phyloP scores from a whole-genome alignment of 306 rosid genomes.

The Neltuma alba region DNA sequence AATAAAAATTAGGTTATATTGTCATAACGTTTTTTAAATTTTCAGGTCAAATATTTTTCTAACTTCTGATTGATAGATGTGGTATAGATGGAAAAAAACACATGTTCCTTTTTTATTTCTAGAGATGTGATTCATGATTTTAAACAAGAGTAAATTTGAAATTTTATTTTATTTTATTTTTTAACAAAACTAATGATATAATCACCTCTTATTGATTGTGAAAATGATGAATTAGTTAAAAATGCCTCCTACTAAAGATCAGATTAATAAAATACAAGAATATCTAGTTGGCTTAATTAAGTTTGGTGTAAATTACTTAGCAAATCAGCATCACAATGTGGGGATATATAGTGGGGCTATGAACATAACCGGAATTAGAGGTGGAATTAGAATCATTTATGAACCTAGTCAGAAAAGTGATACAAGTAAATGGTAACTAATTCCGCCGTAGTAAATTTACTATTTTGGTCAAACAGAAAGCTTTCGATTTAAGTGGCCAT shows the following conservation, averaged over 20 bases:
- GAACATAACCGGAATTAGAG: conserved; percentile 28
- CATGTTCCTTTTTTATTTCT: too few species aligned
- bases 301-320: not conserved
- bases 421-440: not conserved
- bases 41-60: not conserved
- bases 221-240: too few species aligned
- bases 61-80: too few species aligned
- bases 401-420: conserved; percentile 36
- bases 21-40: not conserved
- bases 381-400: not conserved
- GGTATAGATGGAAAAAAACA: too few species aligned
- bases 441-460: not conserved
- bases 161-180: too few species aligned
- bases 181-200: too few species aligned
- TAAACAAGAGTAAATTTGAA: too few species aligned
- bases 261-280: too few species aligned
- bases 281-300: not conserved
- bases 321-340: not conserved
- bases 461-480: not conserved
- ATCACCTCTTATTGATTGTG: too few species aligned
- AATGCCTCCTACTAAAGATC: too few species aligned
- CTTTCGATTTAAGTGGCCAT: not conserved
- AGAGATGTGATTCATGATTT: too few species aligned
- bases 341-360: not conserved
- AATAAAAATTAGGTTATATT: not conserved